Evolutionary conservation across 306 rosid genomes (phyloP).

Genomic region (Vigna unguiculata): DNA sequence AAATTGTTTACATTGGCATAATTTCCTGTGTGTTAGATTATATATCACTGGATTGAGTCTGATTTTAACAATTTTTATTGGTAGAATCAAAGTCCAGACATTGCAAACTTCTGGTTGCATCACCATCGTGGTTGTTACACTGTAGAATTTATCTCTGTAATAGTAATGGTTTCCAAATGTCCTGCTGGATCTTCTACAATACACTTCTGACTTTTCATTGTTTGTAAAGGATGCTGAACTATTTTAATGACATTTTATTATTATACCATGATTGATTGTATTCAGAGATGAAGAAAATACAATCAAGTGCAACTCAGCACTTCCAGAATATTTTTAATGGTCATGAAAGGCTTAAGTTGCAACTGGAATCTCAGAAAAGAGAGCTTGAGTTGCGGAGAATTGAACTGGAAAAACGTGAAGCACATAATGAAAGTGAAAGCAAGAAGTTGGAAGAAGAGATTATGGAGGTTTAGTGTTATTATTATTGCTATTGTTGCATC

Average conservation of each 20-base stretch:
- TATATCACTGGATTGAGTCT: constrained; percentile 15
- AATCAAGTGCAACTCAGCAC: constrained; percentile 86
- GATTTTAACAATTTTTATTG: constrained; percentile 19
- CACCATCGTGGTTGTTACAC: neutral
- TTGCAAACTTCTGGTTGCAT: constrained; percentile 28
- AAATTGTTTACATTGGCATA: constrained; percentile 29
- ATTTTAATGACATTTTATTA: constrained; percentile 28
- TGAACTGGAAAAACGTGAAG: constrained; percentile 91
- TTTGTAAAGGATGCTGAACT: constrained; percentile 31
- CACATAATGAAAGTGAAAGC: constrained; percentile 80
- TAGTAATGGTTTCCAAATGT: constrained; percentile 25
- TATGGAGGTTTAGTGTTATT: constrained; percentile 64
- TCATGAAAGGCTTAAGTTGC: constrained; percentile 79
- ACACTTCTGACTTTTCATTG: constrained; percentile 29
- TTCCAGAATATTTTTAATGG: constrained; percentile 79
- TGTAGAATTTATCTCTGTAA: neutral
- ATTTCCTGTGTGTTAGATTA: constrained; percentile 30
- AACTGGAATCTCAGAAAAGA: constrained; percentile 80
- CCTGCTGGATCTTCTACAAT: constrained; percentile 36
- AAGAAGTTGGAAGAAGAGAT: constrained; percentile 82
- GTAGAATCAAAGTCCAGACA: constrained; percentile 33
- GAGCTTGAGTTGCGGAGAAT: constrained; percentile 72
- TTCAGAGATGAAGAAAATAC: constrained; percentile 81
- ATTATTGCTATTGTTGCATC: constrained; percentile 44
- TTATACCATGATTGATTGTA: constrained; percentile 45